phyloP scores from a whole-genome alignment of 305 asterid species.

The Fraxinus floribunda region DNA sequence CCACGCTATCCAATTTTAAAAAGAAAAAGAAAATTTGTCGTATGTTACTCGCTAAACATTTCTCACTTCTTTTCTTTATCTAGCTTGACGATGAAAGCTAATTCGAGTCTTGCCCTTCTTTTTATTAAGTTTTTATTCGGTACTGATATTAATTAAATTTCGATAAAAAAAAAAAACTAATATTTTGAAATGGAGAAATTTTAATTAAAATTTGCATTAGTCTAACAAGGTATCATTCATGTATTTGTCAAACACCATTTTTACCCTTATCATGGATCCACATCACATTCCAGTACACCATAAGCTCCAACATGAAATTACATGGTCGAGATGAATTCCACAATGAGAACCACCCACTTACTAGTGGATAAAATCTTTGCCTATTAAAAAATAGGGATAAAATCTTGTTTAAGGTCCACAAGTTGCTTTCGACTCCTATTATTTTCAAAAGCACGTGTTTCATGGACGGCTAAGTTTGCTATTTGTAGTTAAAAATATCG shows the following conservation, averaged over 20 bases:
- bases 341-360: not conserved
- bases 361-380: not conserved
- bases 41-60: not conserved
- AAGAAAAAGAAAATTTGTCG: not conserved
- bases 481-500: not conserved
- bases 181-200: not conserved
- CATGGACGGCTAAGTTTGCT: not conserved
- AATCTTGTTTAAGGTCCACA: not conserved
- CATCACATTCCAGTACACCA: not conserved
- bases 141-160: too few species aligned
- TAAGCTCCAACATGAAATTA: not conserved
- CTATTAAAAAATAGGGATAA: not conserved
- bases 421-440: not conserved
- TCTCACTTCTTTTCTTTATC: not conserved
- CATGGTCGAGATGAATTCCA: not conserved
- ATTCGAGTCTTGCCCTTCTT: not conserved
- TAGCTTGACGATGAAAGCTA: not conserved
- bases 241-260: too few species aligned
- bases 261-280: not conserved
- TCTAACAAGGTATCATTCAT: too few species aligned
- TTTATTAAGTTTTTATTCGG: too few species aligned
- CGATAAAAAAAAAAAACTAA: too few species aligned
- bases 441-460: not conserved
- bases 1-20: not conserved
- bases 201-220: too few species aligned